Evolutionary conservation across 2,329 filamentous ascomycete species (phyloP).

Genomic region (Colletotrichum brevisporum): DNA sequence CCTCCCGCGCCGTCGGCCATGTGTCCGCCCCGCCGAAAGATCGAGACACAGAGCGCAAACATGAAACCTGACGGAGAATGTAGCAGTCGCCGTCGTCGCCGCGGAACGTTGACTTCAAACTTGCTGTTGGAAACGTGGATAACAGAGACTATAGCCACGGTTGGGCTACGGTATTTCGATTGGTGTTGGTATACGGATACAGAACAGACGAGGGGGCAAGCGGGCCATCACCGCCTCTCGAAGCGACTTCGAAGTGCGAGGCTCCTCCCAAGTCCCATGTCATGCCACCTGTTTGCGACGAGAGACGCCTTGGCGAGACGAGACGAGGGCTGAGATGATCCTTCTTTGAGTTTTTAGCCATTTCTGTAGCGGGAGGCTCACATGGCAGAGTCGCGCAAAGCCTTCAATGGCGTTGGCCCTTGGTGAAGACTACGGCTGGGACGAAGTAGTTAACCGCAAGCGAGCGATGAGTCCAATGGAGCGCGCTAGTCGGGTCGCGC

Average conservation of each 20-base stretch:
- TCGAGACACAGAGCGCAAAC: slow-evolving; percentile 9
- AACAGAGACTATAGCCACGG: not conserved
- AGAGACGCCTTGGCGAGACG: slow-evolving; percentile 11
- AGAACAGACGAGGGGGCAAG: slow-evolving; percentile 16
- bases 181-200: slow-evolving; percentile 1
- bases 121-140: slow-evolving; percentile 1
- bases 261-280: not conserved
- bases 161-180: not conserved
- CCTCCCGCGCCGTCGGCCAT: slow-evolving; percentile 19
- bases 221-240: not conserved
- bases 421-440: not conserved
- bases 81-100: slow-evolving; percentile 8
- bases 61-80: slow-evolving; percentile 3
- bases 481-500: slow-evolving; percentile 7
- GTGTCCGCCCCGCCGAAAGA: slow-evolving; percentile 22
- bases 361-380: slow-evolving; percentile 32
- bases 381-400: slow-evolving; percentile 1
- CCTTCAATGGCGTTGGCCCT: not conserved
- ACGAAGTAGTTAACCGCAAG: not conserved
- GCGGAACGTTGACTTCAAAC: not conserved
- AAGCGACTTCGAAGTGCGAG: not conserved
- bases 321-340: not conserved
- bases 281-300: slow-evolving; percentile 22
- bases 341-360: slow-evolving; percentile 20
- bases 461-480: slow-evolving; percentile 4